Evolutionary conservation across 192 early-diverging fungal genomes (phyloP).

Genomic region (Coemansia reversa): DNA sequence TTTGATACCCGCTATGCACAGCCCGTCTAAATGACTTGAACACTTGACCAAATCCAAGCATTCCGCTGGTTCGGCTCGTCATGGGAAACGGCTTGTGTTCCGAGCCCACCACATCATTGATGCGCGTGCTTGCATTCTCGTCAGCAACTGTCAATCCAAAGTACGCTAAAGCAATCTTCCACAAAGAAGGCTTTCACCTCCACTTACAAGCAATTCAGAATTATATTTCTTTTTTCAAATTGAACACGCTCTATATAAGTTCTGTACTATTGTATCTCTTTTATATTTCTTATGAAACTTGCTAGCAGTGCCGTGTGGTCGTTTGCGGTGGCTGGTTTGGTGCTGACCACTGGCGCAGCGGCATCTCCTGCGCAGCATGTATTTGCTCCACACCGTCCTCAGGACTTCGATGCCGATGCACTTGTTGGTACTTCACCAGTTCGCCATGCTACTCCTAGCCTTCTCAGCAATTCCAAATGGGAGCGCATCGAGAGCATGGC

Average conservation of each 20-base stretch:
- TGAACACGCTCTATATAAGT: not conserved
- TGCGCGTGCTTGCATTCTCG: conserved; percentile 3
- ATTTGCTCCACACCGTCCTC: conserved; percentile 24
- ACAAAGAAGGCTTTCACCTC: not conserved
- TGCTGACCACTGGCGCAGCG: conserved; percentile 14
- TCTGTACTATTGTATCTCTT: conserved; percentile 1
- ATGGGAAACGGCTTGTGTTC: not conserved
- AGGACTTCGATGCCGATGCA: not conserved
- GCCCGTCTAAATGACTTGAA: conserved; percentile 12
- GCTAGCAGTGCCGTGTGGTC: conserved; percentile 1
- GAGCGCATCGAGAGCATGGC: conserved; percentile 34
- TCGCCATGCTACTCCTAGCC: conserved; percentile 22
- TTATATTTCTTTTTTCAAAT: too few relatives aligned
- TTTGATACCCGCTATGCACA: conserved; percentile 31
- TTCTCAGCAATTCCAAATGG: conserved; percentile 35
- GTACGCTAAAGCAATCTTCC: too few relatives aligned
- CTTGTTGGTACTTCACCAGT: conserved; percentile 1
- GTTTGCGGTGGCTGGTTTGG: conserved; percentile 20
- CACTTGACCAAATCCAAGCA: not conserved
- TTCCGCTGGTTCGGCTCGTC: too few relatives aligned
- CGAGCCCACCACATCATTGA: not conserved
- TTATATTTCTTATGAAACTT: conserved; percentile 12
- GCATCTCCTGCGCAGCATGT: conserved; percentile 33
- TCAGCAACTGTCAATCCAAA: too few relatives aligned
- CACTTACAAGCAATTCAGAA: not conserved